These are phyloP conservation scores for Pseudocercospora musae DNA, from an alignment of 2,329 filamentous ascomycete species.

Conservation along the genomic window DNA sequence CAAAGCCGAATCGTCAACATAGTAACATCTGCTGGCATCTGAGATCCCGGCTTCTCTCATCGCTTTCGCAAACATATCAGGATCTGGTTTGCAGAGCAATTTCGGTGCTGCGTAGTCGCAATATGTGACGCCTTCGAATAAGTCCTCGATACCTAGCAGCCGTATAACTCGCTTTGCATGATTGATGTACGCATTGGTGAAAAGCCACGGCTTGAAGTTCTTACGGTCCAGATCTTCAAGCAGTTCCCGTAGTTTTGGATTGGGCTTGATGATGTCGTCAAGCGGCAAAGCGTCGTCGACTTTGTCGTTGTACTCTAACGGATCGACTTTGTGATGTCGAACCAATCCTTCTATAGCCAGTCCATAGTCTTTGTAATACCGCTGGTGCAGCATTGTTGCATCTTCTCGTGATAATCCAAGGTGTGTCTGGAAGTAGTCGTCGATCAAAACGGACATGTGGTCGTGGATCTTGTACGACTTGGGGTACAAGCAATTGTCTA, in stretches of 20 bases:
- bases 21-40: slow-evolving; percentile 73
- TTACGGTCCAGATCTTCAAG: slow-evolving; percentile 77
- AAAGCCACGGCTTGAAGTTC: slow-evolving; percentile 87
- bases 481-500: slow-evolving; percentile 96
- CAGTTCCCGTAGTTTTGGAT: slow-evolving; percentile 69
- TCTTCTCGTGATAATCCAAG: slow-evolving; percentile 72
- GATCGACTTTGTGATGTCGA: slow-evolving; percentile 90
- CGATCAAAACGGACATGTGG: slow-evolving; percentile 81
- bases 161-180: slow-evolving; percentile 80
- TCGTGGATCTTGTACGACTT: slow-evolving; percentile 76
- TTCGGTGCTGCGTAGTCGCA: slow-evolving; percentile 77
- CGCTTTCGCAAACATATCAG: slow-evolving; percentile 80
- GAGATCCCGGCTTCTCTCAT: slow-evolving; percentile 78
- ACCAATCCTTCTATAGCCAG: slow-evolving; percentile 96
- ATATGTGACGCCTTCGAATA: slow-evolving; percentile 92
- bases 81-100: slow-evolving; percentile 82
- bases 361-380: slow-evolving; percentile 94
- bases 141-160: slow-evolving; percentile 75
- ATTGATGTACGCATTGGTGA: slow-evolving; percentile 93
- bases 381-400: slow-evolving; percentile 78
- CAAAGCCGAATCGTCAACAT: slow-evolving; percentile 84
- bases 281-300: slow-evolving; percentile 93
- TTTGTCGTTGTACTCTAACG: slow-evolving; percentile 87
- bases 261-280: slow-evolving; percentile 76
- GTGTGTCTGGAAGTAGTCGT: slow-evolving; percentile 63